These are phyloP conservation scores for Verticillium zaregamsianum DNA, from an alignment of 2,329 filamentous ascomycete species.

Conservation along the genomic window DNA sequence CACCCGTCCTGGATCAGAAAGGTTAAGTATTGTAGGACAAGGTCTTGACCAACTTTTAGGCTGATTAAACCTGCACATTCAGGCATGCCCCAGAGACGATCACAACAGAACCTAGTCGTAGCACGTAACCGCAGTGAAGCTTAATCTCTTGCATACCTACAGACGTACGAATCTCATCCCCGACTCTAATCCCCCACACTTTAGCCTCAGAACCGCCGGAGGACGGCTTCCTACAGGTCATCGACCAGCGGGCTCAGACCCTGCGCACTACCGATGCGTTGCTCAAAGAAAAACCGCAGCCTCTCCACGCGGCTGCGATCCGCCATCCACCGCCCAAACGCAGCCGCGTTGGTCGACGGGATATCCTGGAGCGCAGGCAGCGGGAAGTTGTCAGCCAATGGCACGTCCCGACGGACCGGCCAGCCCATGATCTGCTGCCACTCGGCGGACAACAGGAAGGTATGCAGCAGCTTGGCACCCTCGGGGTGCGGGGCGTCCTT, in stretches of 20 bases:
- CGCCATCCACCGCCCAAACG: constrained; percentile 36
- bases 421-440: constrained; percentile 26
- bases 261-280: constrained; percentile 34
- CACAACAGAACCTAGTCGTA: too few species aligned
- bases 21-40: too few species aligned
- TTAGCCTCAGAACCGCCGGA: too few species aligned
- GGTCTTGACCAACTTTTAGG: too few species aligned
- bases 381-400: constrained; percentile 20
- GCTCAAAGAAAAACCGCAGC: constrained; percentile 36
- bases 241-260: constrained; percentile 30
- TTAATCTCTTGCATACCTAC: too few species aligned
- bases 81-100: too few species aligned
- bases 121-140: too few species aligned
- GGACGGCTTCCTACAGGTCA: neutral
- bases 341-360: constrained; percentile 27
- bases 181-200: too few species aligned
- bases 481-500: constrained; percentile 44
- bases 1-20: too few species aligned
- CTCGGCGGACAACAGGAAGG: constrained; percentile 38
- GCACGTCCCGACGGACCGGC: constrained; percentile 30
- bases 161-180: too few species aligned
- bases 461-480: constrained; percentile 45
- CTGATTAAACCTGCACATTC: too few species aligned
- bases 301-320: constrained; percentile 36
- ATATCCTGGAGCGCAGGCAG: constrained; percentile 20